Percentiles rank a stretch among this genome's conserved stretches.
These are phyloP conservation scores for Plenodomus lindquistii DNA, from an alignment of 2,329 filamentous ascomycete species.

Conservation along the genomic window DNA sequence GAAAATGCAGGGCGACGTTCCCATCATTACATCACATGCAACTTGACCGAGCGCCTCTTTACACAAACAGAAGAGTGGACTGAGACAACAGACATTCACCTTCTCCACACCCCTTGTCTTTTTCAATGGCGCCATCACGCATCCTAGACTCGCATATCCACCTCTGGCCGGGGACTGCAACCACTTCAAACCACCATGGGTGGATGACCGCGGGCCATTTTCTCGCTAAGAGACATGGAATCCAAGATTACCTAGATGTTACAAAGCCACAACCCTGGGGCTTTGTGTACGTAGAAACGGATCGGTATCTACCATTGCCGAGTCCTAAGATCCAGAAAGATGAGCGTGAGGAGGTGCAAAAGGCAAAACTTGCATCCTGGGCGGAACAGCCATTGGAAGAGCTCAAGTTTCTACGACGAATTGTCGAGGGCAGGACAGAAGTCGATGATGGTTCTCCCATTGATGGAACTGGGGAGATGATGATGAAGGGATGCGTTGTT, in stretches of 20 bases:
- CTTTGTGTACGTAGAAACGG: conserved; percentile 83
- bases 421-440: conserved; percentile 67
- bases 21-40: neutral
- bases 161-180: conserved; percentile 71
- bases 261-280: conserved; percentile 47
- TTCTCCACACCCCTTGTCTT: neutral
- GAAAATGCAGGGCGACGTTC: neutral
- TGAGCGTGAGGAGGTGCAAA: conserved; percentile 3
- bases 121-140: conserved; percentile 27
- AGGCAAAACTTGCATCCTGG: conserved; percentile 50
- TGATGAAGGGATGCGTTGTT: conserved; percentile 69
- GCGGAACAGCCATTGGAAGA: conserved; percentile 74
- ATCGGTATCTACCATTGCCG: conserved; percentile 55
- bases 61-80: neutral
- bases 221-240: conserved; percentile 66
- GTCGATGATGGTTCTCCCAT: conserved; percentile 62
- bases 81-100: neutral
- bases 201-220: conserved; percentile 66
- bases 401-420: conserved; percentile 67
- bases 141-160: conserved; percentile 93
- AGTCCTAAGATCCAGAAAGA: conserved; percentile 5
- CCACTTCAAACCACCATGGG: conserved; percentile 64
- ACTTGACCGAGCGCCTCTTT: neutral
- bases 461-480: conserved; percentile 52
- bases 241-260: conserved; percentile 61